Evolutionary conservation across 805 yeast genomes (phyloP), one percentile per base, ranked within the genome.

Genomic region (Spathaspora boniae): DNA sequence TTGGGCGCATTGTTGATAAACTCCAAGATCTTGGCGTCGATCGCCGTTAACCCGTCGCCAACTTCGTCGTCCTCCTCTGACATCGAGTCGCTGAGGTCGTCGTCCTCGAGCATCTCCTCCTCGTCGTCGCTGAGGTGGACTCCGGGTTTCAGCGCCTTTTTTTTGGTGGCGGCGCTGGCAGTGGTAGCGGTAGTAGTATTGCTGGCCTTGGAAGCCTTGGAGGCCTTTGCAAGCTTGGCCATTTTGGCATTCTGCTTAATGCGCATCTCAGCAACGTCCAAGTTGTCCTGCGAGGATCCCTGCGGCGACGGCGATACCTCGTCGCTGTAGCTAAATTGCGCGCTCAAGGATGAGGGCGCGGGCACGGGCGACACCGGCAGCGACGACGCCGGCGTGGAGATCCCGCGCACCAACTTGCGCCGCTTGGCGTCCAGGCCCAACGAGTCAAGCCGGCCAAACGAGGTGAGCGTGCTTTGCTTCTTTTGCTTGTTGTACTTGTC

Each of bases 1-100:
- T 65, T 68, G 11, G 84, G 75, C 1, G 95, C 91, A 9, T 77
- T 74, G 58, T 93, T 93, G 44, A 91, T 68, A 47, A 93, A 88
- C 29, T 79, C 75, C 31, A 89, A 61, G 17, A 87, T 76, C 40
- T 86, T 79, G 11, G 68, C 68, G 48, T 82, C 89, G 44, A 82
- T 79, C 4, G 67, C 50, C 3, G 72, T 67, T 21, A 64, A 43
- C 1, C 72, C 71, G n/a, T 45, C 60, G 28, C 30, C 27, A 34
- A 62, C 67, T 9, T 44, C 52, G 20, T 51, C 60, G 30, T 60
- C 65, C 33, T 68, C 76, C 24, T 65, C 74, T 14, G 76, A 77
- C 48, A 68, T 56, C 14, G 68, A 78, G 37, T 65, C 72, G 41
- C 76, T 78, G 26, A 57, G 58, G 26, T 53, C 70, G 43, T 69